Percentiles rank a stretch among this genome's conserved stretches.
These are phyloP conservation scores for Clitopilus hobsonii DNA, from an alignment of 768 basidiomycete species.

Conservation along the genomic window DNA sequence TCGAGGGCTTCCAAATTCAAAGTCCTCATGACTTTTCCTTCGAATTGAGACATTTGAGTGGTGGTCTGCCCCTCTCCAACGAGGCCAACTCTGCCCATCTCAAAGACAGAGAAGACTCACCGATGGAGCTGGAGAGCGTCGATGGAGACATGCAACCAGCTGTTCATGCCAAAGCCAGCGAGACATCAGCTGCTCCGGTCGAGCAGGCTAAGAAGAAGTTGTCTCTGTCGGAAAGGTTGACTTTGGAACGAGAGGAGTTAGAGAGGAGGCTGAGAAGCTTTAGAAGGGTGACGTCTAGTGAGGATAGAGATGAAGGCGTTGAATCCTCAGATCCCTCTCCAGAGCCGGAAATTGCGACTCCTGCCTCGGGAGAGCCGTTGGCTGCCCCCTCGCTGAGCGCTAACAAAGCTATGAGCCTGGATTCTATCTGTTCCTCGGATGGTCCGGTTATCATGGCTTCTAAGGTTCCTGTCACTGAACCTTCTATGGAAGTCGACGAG, in stretches of 20 bases:
- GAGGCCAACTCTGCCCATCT: neutral
- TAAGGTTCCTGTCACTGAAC: neutral
- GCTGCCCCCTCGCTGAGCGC: neutral
- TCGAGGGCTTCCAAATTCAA: neutral
- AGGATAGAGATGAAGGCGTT: neutral
- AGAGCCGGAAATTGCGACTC: neutral
- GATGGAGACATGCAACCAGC: neutral
- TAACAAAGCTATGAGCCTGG: slow-evolving; percentile 12
- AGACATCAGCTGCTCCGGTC: neutral
- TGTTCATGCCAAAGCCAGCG: neutral
- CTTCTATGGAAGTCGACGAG: neutral
- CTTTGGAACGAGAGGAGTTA: neutral
- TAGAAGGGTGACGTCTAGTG: neutral
- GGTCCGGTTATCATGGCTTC: neutral
- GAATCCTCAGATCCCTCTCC: neutral
- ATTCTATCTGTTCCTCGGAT: slow-evolving; percentile 10
- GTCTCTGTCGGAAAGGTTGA: neutral
- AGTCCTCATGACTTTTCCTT: neutral
- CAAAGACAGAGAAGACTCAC: neutral
- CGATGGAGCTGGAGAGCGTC: neutral
- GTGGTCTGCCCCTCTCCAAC: neutral
- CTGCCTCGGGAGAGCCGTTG: neutral
- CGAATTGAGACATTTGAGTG: neutral
- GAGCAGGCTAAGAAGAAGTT: neutral
- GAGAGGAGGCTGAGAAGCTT: neutral